These are phyloP conservation scores for Fomes fomentarius DNA, from an alignment of 1,284 basidiomycete species.

Conservation along the genomic window DNA sequence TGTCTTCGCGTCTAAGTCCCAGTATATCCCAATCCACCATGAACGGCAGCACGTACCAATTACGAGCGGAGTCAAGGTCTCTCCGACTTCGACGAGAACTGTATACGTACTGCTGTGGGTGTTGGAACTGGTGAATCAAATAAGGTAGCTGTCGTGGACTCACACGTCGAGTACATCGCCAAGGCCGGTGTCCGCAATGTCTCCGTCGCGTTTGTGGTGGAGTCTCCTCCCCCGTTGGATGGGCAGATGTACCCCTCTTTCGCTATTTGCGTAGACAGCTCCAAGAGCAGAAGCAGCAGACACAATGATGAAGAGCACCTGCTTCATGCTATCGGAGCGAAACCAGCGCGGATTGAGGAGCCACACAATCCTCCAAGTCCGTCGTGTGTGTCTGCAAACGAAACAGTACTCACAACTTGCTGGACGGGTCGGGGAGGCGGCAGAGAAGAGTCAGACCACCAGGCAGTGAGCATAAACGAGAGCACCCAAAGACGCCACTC, in stretches of 20 bases:
- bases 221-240: neutral
- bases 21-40: no score
- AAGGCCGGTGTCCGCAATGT: conserved; percentile 23
- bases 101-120: conserved; percentile 40
- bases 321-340: no score
- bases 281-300: neutral
- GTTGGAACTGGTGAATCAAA: neutral
- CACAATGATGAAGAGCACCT: neutral
- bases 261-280: neutral
- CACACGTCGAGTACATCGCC: conserved; percentile 35
- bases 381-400: no score
- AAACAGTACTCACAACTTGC: no score
- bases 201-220: neutral
- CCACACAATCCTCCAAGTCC: no score
- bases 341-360: no score
- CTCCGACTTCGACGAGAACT: conserved; percentile 34
- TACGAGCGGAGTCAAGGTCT: conserved; percentile 31
- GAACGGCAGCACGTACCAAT: conserved; percentile 26
- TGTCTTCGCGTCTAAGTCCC: conserved; percentile 29
- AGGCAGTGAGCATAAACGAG: no score
- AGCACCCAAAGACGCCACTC: no score
- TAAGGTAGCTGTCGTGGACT: conserved; percentile 7
- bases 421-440: no score
- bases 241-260: neutral
- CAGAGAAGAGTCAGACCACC: no score